phyloP scores from a whole-genome alignment of 805 yeast species.

The Maudiozyma bulderi region DNA sequence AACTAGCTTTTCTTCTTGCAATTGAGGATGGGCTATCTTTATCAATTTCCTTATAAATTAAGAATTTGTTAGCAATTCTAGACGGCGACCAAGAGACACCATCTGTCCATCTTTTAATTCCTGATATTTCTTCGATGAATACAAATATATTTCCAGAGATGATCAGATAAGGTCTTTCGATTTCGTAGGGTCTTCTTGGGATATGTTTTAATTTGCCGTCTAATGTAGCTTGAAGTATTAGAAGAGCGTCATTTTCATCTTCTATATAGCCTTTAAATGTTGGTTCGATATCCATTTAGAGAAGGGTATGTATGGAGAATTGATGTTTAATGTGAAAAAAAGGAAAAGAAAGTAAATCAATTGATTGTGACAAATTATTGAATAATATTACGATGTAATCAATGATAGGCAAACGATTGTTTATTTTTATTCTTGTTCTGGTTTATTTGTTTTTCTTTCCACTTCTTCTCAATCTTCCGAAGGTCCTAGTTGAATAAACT shows the following conservation, averaged over 20 bases:
- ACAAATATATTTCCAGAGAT: constrained; percentile 75
- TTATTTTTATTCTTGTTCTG: too few relatives aligned
- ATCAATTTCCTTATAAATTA: constrained; percentile 61
- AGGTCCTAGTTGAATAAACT: too few relatives aligned
- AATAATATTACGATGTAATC: too few relatives aligned
- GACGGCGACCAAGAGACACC: constrained; percentile 94
- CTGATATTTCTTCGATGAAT: constrained; percentile 70
- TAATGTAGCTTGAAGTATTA: constrained; percentile 71
- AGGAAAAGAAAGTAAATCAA: too few relatives aligned
- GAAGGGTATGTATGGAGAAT: not conserved
- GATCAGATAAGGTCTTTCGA: constrained; percentile 58
- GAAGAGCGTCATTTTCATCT: constrained; percentile 72
- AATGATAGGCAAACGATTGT: too few relatives aligned
- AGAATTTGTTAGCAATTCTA: constrained; percentile 73
- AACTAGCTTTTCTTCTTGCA: constrained; percentile 5
- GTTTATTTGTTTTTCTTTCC: too few relatives aligned
- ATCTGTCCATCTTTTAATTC: constrained; percentile 92
- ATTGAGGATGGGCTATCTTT: constrained; percentile 6
- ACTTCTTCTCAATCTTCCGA: too few relatives aligned
- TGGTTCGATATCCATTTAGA: constrained; percentile 34
- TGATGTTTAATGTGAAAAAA: not conserved
- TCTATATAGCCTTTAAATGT: constrained; percentile 70
- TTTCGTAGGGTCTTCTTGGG: constrained; percentile 72
- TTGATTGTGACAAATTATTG: too few relatives aligned
- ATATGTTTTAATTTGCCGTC: constrained; percentile 51